These are phyloP conservation scores for Tricholoma flavovirens DNA, from an alignment of 768 basidiomycete species.

Conservation along the genomic window DNA sequence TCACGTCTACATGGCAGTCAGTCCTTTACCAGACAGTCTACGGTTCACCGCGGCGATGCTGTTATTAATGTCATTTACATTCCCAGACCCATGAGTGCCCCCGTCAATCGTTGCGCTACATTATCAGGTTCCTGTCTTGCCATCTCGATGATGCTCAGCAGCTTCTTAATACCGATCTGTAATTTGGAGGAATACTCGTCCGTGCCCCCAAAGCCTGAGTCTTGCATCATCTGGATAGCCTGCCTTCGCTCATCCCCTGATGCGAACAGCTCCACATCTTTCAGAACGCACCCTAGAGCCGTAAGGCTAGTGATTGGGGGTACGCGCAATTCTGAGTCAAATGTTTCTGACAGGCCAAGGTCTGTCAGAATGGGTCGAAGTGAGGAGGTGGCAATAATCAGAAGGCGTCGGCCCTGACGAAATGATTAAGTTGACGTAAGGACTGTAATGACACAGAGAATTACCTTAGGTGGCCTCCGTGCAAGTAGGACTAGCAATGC, in stretches of 20 bases:
- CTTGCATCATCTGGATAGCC: slow-evolving; percentile 60
- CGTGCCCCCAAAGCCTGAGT: slow-evolving; percentile 62
- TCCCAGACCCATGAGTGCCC: slow-evolving; percentile 54
- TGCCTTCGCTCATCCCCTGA: slow-evolving; percentile 46
- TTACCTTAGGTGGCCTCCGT: slow-evolving; percentile 87
- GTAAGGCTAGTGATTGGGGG: slow-evolving; percentile 71
- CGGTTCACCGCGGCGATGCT: background rate
- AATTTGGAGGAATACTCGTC: slow-evolving; percentile 43
- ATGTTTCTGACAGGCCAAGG: slow-evolving; percentile 82
- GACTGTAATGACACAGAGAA: slow-evolving; percentile 8
- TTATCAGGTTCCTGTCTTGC: slow-evolving; percentile 91
- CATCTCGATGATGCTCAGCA: slow-evolving; percentile 92
- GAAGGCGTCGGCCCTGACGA: slow-evolving; percentile 76
- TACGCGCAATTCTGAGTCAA: slow-evolving; percentile 83
- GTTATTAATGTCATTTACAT: slow-evolving; percentile 16
- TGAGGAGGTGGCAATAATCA: slow-evolving; percentile 91
- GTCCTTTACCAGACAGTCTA: background rate
- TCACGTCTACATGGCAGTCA: background rate
- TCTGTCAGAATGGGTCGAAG: slow-evolving; percentile 80
- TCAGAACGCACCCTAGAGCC: slow-evolving; percentile 71
- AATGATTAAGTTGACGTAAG: slow-evolving; percentile 4
- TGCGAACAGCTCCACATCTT: slow-evolving; percentile 74
- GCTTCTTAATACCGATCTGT: slow-evolving; percentile 89
- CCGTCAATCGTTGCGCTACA: slow-evolving; percentile 64
- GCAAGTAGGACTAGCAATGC: slow-evolving; percentile 82